phyloP scores from a whole-genome alignment of 75 land plant species.

The Larix kaempferi region DNA sequence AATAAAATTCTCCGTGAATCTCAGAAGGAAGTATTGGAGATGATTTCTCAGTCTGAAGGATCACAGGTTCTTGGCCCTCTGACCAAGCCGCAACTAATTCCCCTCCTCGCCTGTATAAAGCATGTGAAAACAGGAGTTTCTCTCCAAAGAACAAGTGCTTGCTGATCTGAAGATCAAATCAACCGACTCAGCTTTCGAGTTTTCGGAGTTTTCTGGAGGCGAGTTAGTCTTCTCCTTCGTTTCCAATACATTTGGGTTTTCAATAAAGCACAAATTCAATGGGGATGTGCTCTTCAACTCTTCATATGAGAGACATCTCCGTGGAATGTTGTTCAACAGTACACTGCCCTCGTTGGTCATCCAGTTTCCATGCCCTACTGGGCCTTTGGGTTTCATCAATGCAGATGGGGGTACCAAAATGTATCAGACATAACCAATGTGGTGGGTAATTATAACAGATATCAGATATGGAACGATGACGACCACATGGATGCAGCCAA shows the following conservation, averaged over 20 bases:
- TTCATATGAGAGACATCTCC: conserved; percentile 54
- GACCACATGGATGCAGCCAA: too few relatives aligned
- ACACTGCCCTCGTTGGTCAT: conserved; percentile 66
- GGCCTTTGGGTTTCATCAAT: too few relatives aligned
- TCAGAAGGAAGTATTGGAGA: too few relatives aligned
- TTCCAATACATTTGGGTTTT: conserved; percentile 66
- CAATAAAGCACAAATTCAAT: conserved; percentile 51
- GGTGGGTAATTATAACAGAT: too few relatives aligned
- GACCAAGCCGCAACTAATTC: too few relatives aligned
- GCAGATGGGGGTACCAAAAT: too few relatives aligned
- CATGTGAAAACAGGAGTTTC: conserved; percentile 46
- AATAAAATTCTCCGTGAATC: too few relatives aligned
- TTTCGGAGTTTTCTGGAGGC: conserved; percentile 29
- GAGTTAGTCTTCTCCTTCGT: conserved; percentile 62
- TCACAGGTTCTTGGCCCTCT: too few relatives aligned
- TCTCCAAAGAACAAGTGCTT: conserved; percentile 42
- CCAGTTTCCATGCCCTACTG: conserved; percentile 96
- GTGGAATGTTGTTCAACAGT: conserved; percentile 77
- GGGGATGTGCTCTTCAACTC: conserved; percentile 78
- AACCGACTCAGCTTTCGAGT: not conserved
- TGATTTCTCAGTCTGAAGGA: too few relatives aligned
- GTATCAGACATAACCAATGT: too few relatives aligned
- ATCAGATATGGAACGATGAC: too few relatives aligned
- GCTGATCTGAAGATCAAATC: conserved; percentile 7
- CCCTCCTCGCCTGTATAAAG: too few relatives aligned